Percentiles rank a stretch among this genome's conserved stretches.
Evolutionary conservation across 768 basidiomycete species (phyloP).

Genomic region (Pisolithus marmoratus): DNA sequence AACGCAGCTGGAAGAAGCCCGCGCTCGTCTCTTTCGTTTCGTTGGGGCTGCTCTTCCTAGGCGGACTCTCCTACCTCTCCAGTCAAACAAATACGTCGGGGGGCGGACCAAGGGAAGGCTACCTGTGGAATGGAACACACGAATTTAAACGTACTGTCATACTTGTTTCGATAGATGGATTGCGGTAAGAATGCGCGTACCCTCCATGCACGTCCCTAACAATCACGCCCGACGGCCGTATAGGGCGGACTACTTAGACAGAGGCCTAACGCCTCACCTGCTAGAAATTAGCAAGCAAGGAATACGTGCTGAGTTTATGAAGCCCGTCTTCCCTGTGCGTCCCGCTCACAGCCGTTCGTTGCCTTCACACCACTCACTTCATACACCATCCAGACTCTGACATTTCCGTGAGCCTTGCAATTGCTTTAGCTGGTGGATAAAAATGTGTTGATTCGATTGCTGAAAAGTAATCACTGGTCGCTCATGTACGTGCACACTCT

Average conservation of each 20-base stretch:
- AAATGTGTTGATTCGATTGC: not conserved
- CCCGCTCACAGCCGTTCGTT: not conserved
- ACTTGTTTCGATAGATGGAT: constrained; percentile 82
- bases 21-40: constrained; percentile 7
- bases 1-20: constrained; percentile 5
- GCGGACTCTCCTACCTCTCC: constrained; percentile 5
- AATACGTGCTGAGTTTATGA: constrained; percentile 81
- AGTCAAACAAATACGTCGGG: not conserved
- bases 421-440: not conserved
- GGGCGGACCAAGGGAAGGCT: constrained; percentile 16
- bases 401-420: constrained; percentile 69
- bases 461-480: constrained; percentile 78
- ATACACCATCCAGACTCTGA: constrained; percentile 54
- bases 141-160: constrained; percentile 76
- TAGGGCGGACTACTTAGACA: constrained; percentile 84
- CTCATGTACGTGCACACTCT: constrained; percentile 53
- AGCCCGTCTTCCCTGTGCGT: constrained; percentile 80
- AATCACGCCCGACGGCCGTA: constrained; percentile 2
- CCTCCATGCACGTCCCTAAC: not conserved
- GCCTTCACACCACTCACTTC: constrained; percentile 3
- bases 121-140: constrained; percentile 78
- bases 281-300: constrained; percentile 77
- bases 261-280: constrained; percentile 79
- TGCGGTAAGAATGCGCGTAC: constrained; percentile 44
- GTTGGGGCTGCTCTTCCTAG: constrained; percentile 12